Evolutionary conservation across 148 eudicot genomes (phyloP).

Genomic region (Amaranthus palmeri): DNA sequence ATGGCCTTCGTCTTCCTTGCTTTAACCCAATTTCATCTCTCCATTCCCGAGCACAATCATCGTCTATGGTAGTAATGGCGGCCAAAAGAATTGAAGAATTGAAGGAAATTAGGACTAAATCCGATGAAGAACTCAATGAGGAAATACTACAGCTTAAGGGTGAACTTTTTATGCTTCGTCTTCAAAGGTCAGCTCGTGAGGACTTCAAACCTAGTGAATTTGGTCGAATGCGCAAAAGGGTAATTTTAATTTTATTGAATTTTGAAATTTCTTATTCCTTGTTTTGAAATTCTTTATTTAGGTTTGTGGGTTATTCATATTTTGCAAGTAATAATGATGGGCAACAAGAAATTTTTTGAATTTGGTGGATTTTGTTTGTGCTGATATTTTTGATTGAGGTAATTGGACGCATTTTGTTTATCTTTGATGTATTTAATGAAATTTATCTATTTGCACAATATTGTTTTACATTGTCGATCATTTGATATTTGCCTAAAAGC

Average conservation of each 20-base stretch:
- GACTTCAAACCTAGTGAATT: slow-evolving; percentile 89
- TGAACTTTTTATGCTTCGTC: slow-evolving; percentile 85
- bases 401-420: not conserved
- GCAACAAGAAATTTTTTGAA: not conserved
- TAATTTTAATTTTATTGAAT: slow-evolving; percentile 12
- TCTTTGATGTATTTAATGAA: not conserved
- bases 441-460: no score
- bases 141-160: slow-evolving; percentile 83
- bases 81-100: slow-evolving; percentile 71
- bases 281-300: not conserved
- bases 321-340: not conserved
- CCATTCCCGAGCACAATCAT: slow-evolving; percentile 18
- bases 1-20: slow-evolving; percentile 47
- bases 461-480: no score
- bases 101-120: slow-evolving; percentile 65
- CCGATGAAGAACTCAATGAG: slow-evolving; percentile 69
- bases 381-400: not conserved
- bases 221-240: slow-evolving; percentile 77
- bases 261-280: not conserved
- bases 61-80: slow-evolving; percentile 53
- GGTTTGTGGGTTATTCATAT: not conserved
- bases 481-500: no score
- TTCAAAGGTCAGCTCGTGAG: slow-evolving; percentile 61
- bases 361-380: not conserved
- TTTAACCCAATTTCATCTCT: not conserved